These are phyloP conservation scores for Linderniella brevidens DNA, from an alignment of 257 asterid genomes.

Conservation along the genomic window DNA sequence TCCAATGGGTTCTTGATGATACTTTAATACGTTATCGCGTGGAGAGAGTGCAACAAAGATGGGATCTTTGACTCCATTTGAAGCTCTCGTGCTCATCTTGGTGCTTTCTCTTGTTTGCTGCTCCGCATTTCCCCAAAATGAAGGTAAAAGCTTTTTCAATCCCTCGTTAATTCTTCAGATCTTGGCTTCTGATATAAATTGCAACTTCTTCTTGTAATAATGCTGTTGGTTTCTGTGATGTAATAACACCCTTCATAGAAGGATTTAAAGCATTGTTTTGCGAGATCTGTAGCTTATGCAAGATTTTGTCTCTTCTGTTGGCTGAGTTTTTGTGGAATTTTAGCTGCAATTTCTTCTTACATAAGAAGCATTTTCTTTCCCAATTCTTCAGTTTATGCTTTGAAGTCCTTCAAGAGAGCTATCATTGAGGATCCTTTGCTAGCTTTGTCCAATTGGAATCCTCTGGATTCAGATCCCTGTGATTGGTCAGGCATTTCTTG, in stretches of 20 bases:
- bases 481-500: conserved; percentile 63
- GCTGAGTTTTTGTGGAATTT: conserved; percentile 1
- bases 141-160: conserved; percentile 27
- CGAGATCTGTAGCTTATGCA: conserved; percentile 10
- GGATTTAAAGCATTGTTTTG: neutral
- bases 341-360: conserved; percentile 9
- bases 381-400: conserved; percentile 44
- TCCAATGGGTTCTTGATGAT: conserved; percentile 2
- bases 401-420: conserved; percentile 62
- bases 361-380: conserved; percentile 7
- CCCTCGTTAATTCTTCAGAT: conserved; percentile 16
- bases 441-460: conserved; percentile 59
- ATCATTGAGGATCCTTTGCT: conserved; percentile 60
- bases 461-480: conserved; percentile 62
- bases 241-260: too few species aligned
- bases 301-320: neutral
- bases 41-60: conserved; percentile 16
- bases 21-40: conserved; percentile 10
- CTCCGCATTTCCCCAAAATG: conserved; percentile 40
- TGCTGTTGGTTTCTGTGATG: conserved; percentile 5
- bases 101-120: conserved; percentile 25
- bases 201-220: neutral
- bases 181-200: conserved; percentile 12
- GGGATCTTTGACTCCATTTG: conserved; percentile 21
- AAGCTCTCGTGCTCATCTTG: conserved; percentile 22